Percentiles rank a stretch among this genome's conserved stretches.
phyloP scores from a whole-genome alignment of 257 asterid species.

The Asclepias syriaca region DNA sequence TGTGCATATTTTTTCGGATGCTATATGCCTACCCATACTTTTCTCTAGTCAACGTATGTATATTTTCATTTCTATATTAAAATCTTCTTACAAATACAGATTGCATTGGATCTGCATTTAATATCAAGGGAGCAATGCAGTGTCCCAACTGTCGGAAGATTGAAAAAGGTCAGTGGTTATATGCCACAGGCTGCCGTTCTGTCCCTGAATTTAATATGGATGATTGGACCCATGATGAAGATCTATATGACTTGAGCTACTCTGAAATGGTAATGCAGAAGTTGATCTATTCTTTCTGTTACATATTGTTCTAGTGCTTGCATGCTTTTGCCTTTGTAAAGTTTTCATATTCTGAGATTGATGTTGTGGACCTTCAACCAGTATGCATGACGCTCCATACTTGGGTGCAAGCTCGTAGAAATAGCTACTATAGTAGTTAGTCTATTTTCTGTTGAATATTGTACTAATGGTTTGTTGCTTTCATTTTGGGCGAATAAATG shows the following conservation, averaged over 20 bases:
- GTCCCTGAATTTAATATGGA: constrained; percentile 80
- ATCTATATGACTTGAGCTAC: constrained; percentile 75
- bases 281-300: constrained; percentile 4
- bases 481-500: neutral
- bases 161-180: constrained; percentile 98
- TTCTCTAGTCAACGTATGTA: neutral
- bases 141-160: constrained; percentile 97
- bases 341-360: neutral
- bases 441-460: neutral
- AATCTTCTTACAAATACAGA: constrained; percentile 40
- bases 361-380: neutral
- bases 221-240: constrained; percentile 90
- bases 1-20: neutral
- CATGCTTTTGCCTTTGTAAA: neutral
- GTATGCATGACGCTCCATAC: neutral
- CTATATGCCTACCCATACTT: neutral
- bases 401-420: neutral
- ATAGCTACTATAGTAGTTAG: neutral
- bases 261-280: constrained; percentile 69
- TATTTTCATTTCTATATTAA: neutral
- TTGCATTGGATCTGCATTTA: constrained; percentile 99
- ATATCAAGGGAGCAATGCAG: constrained; percentile 95
- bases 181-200: constrained; percentile 77
- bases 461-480: neutral
- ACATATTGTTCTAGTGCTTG: neutral